Evolutionary conservation across 768 basidiomycete genomes (phyloP), one percentile per base, ranked within the genome.

Genomic region (Trametes elegans): DNA sequence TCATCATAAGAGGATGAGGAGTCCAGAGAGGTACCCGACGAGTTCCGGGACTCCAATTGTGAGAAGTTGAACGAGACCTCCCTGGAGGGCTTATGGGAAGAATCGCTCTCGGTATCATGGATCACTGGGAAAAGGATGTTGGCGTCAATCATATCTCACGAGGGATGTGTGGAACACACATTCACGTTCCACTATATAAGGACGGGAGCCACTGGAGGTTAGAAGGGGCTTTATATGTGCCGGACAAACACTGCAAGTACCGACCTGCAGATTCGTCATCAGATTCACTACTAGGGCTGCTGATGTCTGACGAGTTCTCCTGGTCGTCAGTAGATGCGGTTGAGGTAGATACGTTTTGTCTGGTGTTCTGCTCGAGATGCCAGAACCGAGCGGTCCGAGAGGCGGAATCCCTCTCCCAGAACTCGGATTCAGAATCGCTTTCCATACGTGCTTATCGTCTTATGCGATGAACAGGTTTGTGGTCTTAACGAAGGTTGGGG

Each of bases 91-190:
- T 36, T 23, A 5, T 27, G 10, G 7, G 56, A 54, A 18, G 42
- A 38, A n/a, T 59, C 53, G 23, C 53, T 58, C 29, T 62, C 60
- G 0, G 44, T 52, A 10, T 48, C 53, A n/a, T n/a, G n/a, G 18
- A 55, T 29, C 14, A 58, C 60, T 62, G 36, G 0, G 7, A 28
- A 2, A 11, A 29, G 28, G 3, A 56, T 21, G 8, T 43, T 11
- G 16, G 35, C 10, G n/a, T 28, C 27, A 38, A 28, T 39, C 35
- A 44, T 45, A 6, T 18, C 6, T 18, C 7, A n/a, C 11, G 18
- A 9, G 48, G n/a, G 11, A 11, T 4, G 18, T 8, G 36, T 7
- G 26, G 28, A 10, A 18, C 48, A 19, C 9, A 40, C 34, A 40
- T 14, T 13, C 26, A 28, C 10, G 26, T 45, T 35, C 42, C 24